Percentiles rank a stretch among this genome's conserved stretches.
Conservation (phyloP, 2,329 filamentous ascomycete genomes). For the Emericellopsis atlantica region DNA sequence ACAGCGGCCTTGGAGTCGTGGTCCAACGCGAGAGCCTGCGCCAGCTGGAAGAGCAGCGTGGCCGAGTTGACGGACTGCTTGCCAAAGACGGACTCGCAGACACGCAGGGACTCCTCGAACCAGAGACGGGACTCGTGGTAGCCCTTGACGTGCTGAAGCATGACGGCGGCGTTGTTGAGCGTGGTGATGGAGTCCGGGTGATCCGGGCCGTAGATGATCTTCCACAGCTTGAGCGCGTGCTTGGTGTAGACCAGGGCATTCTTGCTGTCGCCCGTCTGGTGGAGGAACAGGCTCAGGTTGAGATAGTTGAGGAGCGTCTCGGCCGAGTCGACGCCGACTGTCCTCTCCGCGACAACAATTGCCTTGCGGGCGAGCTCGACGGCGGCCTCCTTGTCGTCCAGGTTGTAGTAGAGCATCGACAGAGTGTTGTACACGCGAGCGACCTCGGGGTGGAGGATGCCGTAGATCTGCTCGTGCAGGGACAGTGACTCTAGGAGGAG, state of each 20-base stretch:
- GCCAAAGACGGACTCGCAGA: constrained; percentile 85
- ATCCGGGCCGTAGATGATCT: constrained; percentile 84
- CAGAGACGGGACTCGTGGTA: constrained; percentile 91
- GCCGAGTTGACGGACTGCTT: constrained; percentile 85
- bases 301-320: constrained; percentile 94
- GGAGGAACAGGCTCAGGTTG: constrained; percentile 87
- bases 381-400: constrained; percentile 95
- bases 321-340: constrained; percentile 81
- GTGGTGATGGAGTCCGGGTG: constrained; percentile 98
- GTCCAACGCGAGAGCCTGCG: constrained; percentile 90
- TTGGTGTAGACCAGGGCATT: constrained; percentile 78
- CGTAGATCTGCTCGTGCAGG: constrained; percentile 96
- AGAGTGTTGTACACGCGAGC: constrained; percentile 89
- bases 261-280: constrained; percentile 82
- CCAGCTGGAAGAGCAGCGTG: constrained; percentile 91
- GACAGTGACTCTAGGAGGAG: constrained; percentile 91
- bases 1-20: constrained; percentile 88
- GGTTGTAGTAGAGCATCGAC: constrained; percentile 90
- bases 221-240: constrained; percentile 91
- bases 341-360: constrained; percentile 90
- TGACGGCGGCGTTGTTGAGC: constrained; percentile 96
- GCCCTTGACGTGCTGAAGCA: constrained; percentile 90
- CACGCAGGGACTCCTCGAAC: constrained; percentile 85
- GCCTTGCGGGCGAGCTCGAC: constrained; percentile 94
- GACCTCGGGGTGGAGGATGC: constrained; percentile 91